Base-by-base conservation (phyloP, 2,329 filamentous ascomycete species). In the Colletotrichum costaricense region DNA sequence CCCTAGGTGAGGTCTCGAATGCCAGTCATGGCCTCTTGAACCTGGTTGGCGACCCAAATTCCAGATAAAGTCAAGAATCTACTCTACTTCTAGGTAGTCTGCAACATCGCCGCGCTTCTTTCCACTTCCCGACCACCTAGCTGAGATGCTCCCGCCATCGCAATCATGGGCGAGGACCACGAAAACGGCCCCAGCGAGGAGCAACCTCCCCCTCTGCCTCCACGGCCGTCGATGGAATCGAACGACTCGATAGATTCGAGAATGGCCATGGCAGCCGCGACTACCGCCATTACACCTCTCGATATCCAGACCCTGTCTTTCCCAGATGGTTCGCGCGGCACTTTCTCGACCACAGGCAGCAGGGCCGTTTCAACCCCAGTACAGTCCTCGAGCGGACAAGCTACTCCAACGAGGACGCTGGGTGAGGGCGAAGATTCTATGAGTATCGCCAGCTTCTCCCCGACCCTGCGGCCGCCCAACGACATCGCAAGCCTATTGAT, bases 401-500 rank as follows among this genome's bases (percentile, higher is more conserved):
- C 78, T 14, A 85, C 86, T 2, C 84, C 85, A 12, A 81, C 74
- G 57, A 78, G 77, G 75, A 78, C 82, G 57, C 77, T 79, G 49
- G 82, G 87, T 79, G 88, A 92, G 76, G 85, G 81, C 63, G 90
- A 92, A 63, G 93, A 94, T 76, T 87, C 86, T 55, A 89, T 89
- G 76, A 94, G 93, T 79, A 81, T 94, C 69, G 87, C 87, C 81
- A 94, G 92, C 83, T 89, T 90, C 78, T 88, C 90, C 38, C 91
- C 92, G 0, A 93, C 88, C 6, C 84, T 87, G 83, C 91, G 88
- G 52, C 89, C 87, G 22, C 88, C 87, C 1, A 91, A 91, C 4
- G 95, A 98, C 76, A 89, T 94, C 30, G 95, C 95, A 73, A 97
- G 95, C 79, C 86, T 98, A 24, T 89, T 98, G 58, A 91, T 91